Percentiles rank a stretch among this genome's conserved stretches.
Conservation (phyloP, 495 filamentous ascomycete genomes). For the Penicillium odoratum region DNA sequence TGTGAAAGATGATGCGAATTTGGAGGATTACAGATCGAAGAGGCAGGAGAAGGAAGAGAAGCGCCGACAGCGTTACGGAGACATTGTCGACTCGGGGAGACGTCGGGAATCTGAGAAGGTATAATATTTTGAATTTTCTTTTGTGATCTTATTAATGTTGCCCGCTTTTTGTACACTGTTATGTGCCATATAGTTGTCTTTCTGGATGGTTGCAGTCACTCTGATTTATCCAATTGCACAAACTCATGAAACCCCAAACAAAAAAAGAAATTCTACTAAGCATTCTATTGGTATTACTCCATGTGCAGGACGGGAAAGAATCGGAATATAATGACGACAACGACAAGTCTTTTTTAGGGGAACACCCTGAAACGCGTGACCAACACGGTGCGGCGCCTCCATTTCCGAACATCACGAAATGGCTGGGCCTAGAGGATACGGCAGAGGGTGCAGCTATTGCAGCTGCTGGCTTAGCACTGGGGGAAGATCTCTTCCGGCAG, state of each 20-base stretch:
- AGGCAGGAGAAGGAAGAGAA: conserved; percentile 42
- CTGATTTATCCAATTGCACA: conserved; percentile 23
- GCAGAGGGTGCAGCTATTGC: conserved; percentile 18
- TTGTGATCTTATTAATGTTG: conserved; percentile 25
- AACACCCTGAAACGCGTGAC: conserved; percentile 47
- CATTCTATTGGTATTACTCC: conserved; percentile 32
- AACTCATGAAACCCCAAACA: conserved; percentile 15
- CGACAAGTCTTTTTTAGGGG: conserved; percentile 51
- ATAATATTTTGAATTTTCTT: conserved; percentile 43
- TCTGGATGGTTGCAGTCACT: conserved; percentile 16
- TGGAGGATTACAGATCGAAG: conserved; percentile 39
- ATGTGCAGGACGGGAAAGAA: conserved; percentile 40
- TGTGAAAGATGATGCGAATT: conserved; percentile 30
- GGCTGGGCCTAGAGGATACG: conserved; percentile 28
- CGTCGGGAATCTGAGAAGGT: conserved; percentile 44
- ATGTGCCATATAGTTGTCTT: conserved; percentile 34
- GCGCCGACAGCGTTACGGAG: conserved; percentile 42
- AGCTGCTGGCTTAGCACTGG: conserved; percentile 23
- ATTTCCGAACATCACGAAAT: too few species aligned
- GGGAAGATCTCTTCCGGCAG: conserved; percentile 22
- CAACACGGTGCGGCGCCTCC: conserved; percentile 35
- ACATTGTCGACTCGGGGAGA: conserved; percentile 36
- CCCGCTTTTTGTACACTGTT: conserved; percentile 26
- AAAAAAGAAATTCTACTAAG: conserved; percentile 39
- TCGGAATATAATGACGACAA: conserved; percentile 35